phyloP scores from a whole-genome alignment of 1,139 yeast species.

The Blastobotrys petasosporus region DNA sequence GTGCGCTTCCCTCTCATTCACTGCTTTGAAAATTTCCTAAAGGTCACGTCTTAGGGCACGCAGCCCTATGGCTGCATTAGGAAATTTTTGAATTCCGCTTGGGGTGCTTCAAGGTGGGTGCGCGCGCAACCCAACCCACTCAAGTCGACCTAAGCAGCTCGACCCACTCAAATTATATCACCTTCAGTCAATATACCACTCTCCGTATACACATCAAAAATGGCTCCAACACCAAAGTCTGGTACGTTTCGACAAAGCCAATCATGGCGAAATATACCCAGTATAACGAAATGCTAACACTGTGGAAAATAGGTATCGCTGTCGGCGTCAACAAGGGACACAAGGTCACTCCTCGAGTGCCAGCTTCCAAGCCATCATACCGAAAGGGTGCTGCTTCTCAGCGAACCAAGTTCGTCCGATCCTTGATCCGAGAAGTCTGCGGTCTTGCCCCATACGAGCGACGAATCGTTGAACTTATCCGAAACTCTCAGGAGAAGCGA shows the following conservation, averaged over 20 bases:
- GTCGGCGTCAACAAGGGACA: slow-evolving; percentile 99
- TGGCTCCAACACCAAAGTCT: slow-evolving; percentile 39
- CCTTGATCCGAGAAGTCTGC: slow-evolving; percentile 92
- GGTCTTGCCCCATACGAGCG: slow-evolving; percentile 99
- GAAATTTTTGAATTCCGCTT: not conserved
- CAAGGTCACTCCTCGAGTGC: slow-evolving; percentile 90
- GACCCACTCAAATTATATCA: not conserved
- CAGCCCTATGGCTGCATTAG: not conserved
- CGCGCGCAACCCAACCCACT: not conserved
- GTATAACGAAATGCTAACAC: not conserved
- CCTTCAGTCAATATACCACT: not conserved
- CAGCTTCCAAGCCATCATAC: slow-evolving; percentile 91
- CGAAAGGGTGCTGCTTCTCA: slow-evolving; percentile 96
- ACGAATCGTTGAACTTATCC: slow-evolving; percentile 98
- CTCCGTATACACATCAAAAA: slow-evolving; percentile 23
- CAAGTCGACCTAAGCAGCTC: not conserved
- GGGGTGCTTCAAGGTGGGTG: not conserved
- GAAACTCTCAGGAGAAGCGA: slow-evolving; percentile 99
- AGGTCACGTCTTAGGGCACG: too few relatives aligned
- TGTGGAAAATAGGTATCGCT: slow-evolving; percentile 67
- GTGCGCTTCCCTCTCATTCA: too few relatives aligned
- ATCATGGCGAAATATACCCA: not conserved
- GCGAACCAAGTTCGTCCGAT: slow-evolving; percentile 95
- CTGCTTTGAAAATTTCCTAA: too few relatives aligned
- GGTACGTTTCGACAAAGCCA: slow-evolving; percentile 32